These are phyloP conservation scores for Chamaenerion angustifolium DNA, from an alignment of 345 rosid species.

Conservation along the genomic window DNA sequence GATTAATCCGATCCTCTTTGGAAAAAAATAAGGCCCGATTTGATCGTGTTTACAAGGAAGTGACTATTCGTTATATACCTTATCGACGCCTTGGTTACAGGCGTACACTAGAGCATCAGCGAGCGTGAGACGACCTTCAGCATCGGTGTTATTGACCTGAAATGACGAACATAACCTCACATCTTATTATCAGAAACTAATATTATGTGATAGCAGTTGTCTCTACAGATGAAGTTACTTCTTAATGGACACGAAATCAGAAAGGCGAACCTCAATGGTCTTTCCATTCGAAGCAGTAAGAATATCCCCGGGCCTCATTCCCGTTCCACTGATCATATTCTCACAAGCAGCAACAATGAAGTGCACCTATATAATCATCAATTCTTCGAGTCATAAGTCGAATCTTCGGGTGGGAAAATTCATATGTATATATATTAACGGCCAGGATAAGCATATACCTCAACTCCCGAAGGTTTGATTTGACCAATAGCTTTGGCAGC, in stretches of 20 bases:
- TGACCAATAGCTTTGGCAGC: slow-evolving; percentile 92
- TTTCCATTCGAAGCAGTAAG: slow-evolving; percentile 93
- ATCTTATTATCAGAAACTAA: too few species aligned
- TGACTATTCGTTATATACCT: slow-evolving; percentile 27
- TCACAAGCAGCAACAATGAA: slow-evolving; percentile 96
- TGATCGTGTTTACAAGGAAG: neutral
- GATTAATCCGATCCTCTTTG: too few species aligned
- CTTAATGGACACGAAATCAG: neutral
- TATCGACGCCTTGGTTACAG: slow-evolving; percentile 85
- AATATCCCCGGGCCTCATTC: slow-evolving; percentile 98
- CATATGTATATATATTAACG: too few species aligned
- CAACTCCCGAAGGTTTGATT: slow-evolving; percentile 89
- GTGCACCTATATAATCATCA: slow-evolving; percentile 40
- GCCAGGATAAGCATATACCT: slow-evolving; percentile 22
- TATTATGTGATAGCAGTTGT: too few species aligned
- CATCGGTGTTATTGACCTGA: slow-evolving; percentile 97
- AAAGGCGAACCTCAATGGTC: slow-evolving; percentile 65
- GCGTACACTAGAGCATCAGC: slow-evolving; percentile 94
- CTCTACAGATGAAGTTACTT: too few species aligned
- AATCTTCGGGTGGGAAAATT: too few species aligned
- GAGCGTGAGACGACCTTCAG: slow-evolving; percentile 94
- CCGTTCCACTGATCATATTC: slow-evolving; percentile 98
- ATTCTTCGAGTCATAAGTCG: too few species aligned
- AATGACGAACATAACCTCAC: neutral
- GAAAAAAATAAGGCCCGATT: neutral